A percentile compares a stretch with the other conserved stretches of the same genome.
These are phyloP conservation scores for Fusarium tricinctum DNA, from an alignment of 2,329 filamentous ascomycete genomes.

Conservation along the genomic window DNA sequence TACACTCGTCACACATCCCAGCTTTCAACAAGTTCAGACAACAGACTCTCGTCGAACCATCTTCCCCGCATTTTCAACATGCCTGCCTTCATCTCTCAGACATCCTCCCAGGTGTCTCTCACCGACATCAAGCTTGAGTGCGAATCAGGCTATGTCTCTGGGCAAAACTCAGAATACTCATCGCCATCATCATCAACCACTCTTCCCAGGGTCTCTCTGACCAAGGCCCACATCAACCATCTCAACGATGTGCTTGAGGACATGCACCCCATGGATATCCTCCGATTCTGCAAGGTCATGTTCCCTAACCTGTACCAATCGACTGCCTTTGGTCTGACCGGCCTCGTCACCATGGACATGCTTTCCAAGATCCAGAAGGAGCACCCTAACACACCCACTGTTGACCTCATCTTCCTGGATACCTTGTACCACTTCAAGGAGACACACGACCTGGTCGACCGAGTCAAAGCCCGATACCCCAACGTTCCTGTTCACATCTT, in stretches of 20 bases:
- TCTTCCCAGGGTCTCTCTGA: constrained; percentile 86
- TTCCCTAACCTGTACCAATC: constrained; percentile 92
- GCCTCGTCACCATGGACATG: constrained; percentile 87
- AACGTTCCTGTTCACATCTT: constrained; percentile 87
- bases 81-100: constrained; percentile 55
- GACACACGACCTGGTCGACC: constrained; percentile 80
- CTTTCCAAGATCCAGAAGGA: constrained; percentile 79
- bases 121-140: constrained; percentile 61
- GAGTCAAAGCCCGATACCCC: constrained; percentile 81
- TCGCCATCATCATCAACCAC: constrained; percentile 53
- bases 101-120: constrained; percentile 58
- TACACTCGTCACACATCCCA: constrained; percentile 28
- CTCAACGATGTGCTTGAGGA: constrained; percentile 90
- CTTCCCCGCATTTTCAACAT: constrained; percentile 50
- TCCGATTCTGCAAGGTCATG: constrained; percentile 91
- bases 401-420: constrained; percentile 84
- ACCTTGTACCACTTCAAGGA: constrained; percentile 87
- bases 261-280: constrained; percentile 90
- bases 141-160: constrained; percentile 90
- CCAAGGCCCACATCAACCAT: constrained; percentile 87
- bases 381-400: constrained; percentile 70
- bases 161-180: constrained; percentile 57
- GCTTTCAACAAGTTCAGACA: constrained; percentile 44
- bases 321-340: constrained; percentile 85
- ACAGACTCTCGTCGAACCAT: constrained; percentile 24